A percentile compares a stretch with the other conserved stretches of the same genome.
phyloP scores from a whole-genome alignment of 352 stramenopile species.

The Globisporangium cederbergense region DNA sequence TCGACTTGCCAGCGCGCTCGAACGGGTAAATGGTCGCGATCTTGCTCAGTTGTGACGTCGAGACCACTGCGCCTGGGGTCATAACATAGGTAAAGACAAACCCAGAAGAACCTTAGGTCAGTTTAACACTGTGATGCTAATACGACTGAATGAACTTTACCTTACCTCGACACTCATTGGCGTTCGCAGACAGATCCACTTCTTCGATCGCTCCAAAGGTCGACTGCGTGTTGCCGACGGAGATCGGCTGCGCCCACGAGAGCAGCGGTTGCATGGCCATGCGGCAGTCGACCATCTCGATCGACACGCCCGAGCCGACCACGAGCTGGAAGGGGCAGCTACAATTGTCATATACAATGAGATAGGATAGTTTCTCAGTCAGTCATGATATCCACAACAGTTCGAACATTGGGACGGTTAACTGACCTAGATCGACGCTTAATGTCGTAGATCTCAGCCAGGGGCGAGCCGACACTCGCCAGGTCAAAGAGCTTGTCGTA shows the following conservation, averaged over 20 bases:
- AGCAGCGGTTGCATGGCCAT: slow-evolving; percentile 59
- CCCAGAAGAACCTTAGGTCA: background rate
- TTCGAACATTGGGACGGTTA: background rate
- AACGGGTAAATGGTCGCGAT: slow-evolving; percentile 46
- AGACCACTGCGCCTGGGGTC: slow-evolving; percentile 37
- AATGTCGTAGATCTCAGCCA: slow-evolving; percentile 60
- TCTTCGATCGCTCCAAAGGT: slow-evolving; percentile 46
- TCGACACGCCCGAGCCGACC: slow-evolving; percentile 55
- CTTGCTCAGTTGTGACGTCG: slow-evolving; percentile 33
- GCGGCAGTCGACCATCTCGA: slow-evolving; percentile 68
- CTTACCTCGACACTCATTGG: slow-evolving; percentile 33
- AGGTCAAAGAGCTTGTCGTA: slow-evolving; percentile 54
- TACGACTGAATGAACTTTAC: slow-evolving; percentile 15
- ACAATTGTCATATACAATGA: background rate
- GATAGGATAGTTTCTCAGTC: background rate
- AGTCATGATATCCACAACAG: background rate
- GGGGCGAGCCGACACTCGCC: slow-evolving; percentile 23
- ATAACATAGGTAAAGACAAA: background rate
- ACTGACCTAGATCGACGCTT: slow-evolving; percentile 53
- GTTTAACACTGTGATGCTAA: background rate
- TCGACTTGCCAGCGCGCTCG: slow-evolving; percentile 28
- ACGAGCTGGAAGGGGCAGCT: slow-evolving; percentile 74
- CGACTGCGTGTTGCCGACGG: slow-evolving; percentile 13
- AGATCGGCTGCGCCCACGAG: slow-evolving; percentile 45
- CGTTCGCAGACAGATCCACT: slow-evolving; percentile 30